Evolutionary conservation across 768 basidiomycete genomes (phyloP), one percentile per base, ranked within the genome.

Genomic region (Chiua virens): DNA sequence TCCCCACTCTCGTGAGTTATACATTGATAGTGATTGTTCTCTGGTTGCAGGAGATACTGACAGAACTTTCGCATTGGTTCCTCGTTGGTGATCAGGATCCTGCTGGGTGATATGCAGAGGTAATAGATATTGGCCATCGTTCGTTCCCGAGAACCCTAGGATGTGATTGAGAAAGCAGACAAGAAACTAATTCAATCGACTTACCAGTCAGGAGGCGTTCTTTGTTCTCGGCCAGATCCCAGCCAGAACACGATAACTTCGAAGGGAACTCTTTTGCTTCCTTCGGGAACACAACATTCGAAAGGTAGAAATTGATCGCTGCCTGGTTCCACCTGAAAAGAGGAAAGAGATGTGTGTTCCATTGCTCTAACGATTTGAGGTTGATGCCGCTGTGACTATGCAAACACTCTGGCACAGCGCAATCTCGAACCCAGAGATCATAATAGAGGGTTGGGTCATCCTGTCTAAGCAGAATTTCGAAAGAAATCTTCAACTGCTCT

Each of bases 21-120:
- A 15, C 52, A 58, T 38, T 50, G 57, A 54, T 65, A 55, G 54
- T 57, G 17, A 43, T 55, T 45, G 23, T 52, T 50, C 48, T 65
- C 50, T 32, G 56, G 60, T 23, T 58, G 69, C 1, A 73, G 50
- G 11, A 72, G 59, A 25, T n/a, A 70, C 63, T 0, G 61, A 45
- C 3, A 72, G 49, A 47, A 65, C 58, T 55, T 67, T 69, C 0
- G 81, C 81, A 39, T 80, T 82, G 2, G 80, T 82, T 23, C 70
- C 64, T 5, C 53, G 60, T 28, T 71, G 70, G 42, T 61, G 61
- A 15, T 57, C 47, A 1, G 59, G 57, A 35, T 71, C 71, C 8
- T 38, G 49, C 39, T 71, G 70, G 8, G 50, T 44, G 13, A 75
- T 71, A 3, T 72, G 62, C 0, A 64, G 52, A 1, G 75, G 75